These are phyloP conservation scores for Zygosaccharomyces siamensis DNA, from an alignment of 805 yeast genomes.

Conservation along the genomic window DNA sequence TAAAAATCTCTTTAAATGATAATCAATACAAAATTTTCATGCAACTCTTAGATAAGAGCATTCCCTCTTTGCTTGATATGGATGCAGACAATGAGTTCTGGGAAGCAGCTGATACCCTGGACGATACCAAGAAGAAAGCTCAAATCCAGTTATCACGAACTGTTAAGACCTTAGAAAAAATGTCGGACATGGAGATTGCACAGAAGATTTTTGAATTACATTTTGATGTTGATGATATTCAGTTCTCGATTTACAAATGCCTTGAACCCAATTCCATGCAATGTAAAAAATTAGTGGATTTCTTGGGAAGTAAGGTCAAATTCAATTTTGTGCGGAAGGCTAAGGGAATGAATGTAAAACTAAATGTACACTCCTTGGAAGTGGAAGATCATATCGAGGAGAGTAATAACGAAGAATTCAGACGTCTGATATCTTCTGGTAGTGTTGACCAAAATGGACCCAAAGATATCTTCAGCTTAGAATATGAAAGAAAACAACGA, in stretches of 20 bases:
- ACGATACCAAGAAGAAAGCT: constrained; percentile 20
- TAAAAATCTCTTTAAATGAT: constrained; percentile 73
- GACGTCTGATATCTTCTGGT: constrained; percentile 64
- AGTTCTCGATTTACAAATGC: constrained; percentile 63
- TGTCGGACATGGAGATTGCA: constrained; percentile 39
- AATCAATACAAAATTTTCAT: constrained; percentile 85
- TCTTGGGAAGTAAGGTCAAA: constrained; percentile 61
- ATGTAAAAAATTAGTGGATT: constrained; percentile 65
- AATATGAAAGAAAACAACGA: constrained; percentile 56
- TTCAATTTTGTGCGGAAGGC: constrained; percentile 57
- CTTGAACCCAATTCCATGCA: constrained; percentile 53
- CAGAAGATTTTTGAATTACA: constrained; percentile 72
- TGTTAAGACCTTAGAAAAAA: constrained; percentile 35
- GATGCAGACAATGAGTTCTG: constrained; percentile 29
- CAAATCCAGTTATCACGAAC: constrained; percentile 26
- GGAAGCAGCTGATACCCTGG: constrained; percentile 6
- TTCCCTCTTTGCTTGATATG: constrained; percentile 45
- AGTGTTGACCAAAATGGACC: constrained; percentile 37
- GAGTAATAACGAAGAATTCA: constrained; percentile 57
- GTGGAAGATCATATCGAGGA: constrained; percentile 72
- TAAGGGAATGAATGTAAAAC: constrained; percentile 58
- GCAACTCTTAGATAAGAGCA: constrained; percentile 63
- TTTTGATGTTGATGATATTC: constrained; percentile 61
- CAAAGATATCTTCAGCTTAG: constrained; percentile 53
- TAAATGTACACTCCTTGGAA: constrained; percentile 59